Evolutionary conservation across 2,329 filamentous ascomycete species (phyloP), one percentile per base, ranked within the genome.

Genomic region (Nemania serpens): DNA sequence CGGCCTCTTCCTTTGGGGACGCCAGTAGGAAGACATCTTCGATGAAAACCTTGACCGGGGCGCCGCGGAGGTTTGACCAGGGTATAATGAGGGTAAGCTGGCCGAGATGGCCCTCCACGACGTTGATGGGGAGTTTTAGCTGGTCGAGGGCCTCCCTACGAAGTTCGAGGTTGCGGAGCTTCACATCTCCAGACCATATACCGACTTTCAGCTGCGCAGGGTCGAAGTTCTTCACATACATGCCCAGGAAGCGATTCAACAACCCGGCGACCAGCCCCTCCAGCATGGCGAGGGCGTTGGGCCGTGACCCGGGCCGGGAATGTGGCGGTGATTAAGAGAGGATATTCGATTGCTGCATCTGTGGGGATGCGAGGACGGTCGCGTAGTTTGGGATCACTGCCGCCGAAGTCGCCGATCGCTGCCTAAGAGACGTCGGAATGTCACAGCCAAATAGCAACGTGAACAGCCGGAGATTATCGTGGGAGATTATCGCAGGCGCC

Each of bases 161-260:
- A 49, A 99, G 84, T 79, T 99, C 91, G 61, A 99, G 88, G 71
- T 99, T 89, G 62, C 89, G 88, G 47, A 99, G 84, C 79, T 96
- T 97, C 72, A 99, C 95, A 80, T 99, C 95, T 70, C 96, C 95
- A 20, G 91, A 96, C 95, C 94, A 99, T 72, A 99, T 99, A 66
- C 96, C 95, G 66, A 99, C 93, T 75, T 99, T 99, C 68, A 99
- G 85, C 81, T 99, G 95, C 72, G 92, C 90, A 56, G 95, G 92
- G 77, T 99, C 95, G 76, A 99, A 99, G 79, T 99, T 98, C 84
- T 96, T 93, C 78, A 99, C 94, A 78, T 99, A 99, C 90, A 98
- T 97, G 84, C 95, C 96, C 86, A 99, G 81, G 79, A 99, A 98
- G 82, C 96, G 91, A 82, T 99, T 99, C 71, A 99, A 89, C 82